These are phyloP conservation scores for Allomyces macrogynus DNA, from an alignment of 192 early-diverging fungal genomes.

Conservation along the genomic window DNA sequence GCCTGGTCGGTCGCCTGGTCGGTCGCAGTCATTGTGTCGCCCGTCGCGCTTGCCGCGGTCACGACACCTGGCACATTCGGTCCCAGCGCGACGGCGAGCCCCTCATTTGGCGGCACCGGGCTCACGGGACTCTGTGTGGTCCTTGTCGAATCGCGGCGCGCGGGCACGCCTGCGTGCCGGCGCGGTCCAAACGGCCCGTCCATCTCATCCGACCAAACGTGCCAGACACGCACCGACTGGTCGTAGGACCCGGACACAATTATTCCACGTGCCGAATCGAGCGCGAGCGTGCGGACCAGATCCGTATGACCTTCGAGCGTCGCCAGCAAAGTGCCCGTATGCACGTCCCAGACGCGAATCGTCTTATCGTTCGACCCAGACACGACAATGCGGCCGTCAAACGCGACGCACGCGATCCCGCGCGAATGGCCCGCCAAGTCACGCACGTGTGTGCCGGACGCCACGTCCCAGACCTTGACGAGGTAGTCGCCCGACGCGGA, in stretches of 20 bases:
- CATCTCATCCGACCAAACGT: background rate
- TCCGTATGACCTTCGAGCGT: constrained; percentile 47
- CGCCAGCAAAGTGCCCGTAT: constrained; percentile 36
- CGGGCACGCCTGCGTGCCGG: background rate
- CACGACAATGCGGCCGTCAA: constrained; percentile 53
- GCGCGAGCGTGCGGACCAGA: constrained; percentile 53
- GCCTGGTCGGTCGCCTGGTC: background rate
- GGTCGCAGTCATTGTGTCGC: background rate
- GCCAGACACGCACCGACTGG: constrained; percentile 82
- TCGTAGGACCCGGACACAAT: constrained; percentile 88
- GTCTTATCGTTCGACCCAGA: constrained; percentile 63
- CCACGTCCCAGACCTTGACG: constrained; percentile 60
- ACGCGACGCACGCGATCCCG: constrained; percentile 67
- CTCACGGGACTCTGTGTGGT: background rate
- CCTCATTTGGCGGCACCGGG: background rate
- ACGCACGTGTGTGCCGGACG: constrained; percentile 44
- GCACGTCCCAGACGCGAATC: constrained; percentile 62
- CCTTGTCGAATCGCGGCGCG: background rate
- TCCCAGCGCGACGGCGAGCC: no score
- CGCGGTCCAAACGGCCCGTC: background rate
- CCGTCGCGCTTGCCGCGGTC: background rate
- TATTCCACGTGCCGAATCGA: background rate
- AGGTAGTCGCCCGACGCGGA: constrained; percentile 67
- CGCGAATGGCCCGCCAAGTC: constrained; percentile 62
- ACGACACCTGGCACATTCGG: no score